These are phyloP conservation scores for Pseudogymnoascus sp. DNA, from an alignment of 2,329 filamentous ascomycete genomes.

Conservation along the genomic window DNA sequence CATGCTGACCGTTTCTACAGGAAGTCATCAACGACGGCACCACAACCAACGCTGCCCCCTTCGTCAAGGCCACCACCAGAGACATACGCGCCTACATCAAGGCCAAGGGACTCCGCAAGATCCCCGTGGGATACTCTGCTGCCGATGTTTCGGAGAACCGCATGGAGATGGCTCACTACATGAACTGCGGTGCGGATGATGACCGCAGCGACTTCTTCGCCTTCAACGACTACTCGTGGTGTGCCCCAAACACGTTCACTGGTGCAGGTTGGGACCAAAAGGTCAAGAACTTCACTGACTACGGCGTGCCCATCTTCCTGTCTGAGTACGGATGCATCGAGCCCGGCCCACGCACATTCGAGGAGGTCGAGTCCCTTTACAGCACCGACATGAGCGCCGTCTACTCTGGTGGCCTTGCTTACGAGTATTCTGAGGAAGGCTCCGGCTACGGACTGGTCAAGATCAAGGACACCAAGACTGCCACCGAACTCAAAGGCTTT, in stretches of 20 bases:
- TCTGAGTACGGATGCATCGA: conserved; percentile 81
- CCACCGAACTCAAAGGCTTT: no score
- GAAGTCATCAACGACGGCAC: conserved; percentile 65
- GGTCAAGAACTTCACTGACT: conserved; percentile 57
- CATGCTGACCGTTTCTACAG: neutral
- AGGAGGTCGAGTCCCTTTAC: conserved; percentile 71
- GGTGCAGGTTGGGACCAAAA: conserved; percentile 63
- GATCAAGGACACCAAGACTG: no score
- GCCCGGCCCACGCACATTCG: conserved; percentile 53
- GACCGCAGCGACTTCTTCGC: conserved; percentile 77
- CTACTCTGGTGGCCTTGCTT: conserved; percentile 73
- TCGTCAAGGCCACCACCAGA: conserved; percentile 71
- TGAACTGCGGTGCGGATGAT: conserved; percentile 62
- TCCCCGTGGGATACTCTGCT: conserved; percentile 81
- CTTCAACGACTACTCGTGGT: conserved; percentile 81
- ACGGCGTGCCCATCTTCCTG: conserved; percentile 82
- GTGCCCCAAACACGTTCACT: conserved; percentile 50
- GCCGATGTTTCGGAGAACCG: conserved; percentile 69
- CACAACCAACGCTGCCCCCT: conserved; percentile 62
- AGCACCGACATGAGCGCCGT: conserved; percentile 61
- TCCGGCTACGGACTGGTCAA: conserved; percentile 78
- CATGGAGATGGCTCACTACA: conserved; percentile 59
- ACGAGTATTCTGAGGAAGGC: conserved; percentile 82
- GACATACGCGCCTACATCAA: conserved; percentile 79
- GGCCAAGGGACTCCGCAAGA: conserved; percentile 66